phyloP scores from a whole-genome alignment of 306 rosid species.

The Vicia faba region DNA sequence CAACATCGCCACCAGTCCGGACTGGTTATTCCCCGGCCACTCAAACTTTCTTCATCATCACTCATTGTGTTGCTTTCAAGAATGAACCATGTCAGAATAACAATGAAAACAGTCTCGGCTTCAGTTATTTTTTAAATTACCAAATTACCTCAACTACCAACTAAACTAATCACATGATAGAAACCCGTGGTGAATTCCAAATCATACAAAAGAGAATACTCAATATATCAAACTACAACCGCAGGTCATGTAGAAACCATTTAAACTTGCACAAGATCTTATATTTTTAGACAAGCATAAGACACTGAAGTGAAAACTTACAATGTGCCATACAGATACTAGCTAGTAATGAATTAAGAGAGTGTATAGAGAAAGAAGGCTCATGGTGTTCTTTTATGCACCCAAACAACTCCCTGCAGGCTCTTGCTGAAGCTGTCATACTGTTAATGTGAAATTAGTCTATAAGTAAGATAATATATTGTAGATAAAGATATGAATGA shows the following conservation, averaged over 20 bases:
- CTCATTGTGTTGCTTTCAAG: background rate
- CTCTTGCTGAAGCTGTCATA: background rate
- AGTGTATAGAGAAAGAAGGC: background rate
- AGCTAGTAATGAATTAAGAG: background rate
- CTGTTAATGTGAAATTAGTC: too few species aligned
- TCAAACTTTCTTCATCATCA: too few species aligned
- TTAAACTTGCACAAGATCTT: background rate
- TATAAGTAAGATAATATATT: too few species aligned
- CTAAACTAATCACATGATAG: background rate
- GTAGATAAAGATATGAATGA: too few species aligned
- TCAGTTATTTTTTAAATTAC: background rate
- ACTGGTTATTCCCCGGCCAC: too few species aligned
- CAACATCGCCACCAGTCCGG: too few species aligned
- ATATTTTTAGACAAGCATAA: background rate
- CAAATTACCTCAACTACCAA: background rate
- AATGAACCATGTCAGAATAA: background rate
- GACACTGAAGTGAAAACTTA: background rate
- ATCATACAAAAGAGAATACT: too few species aligned
- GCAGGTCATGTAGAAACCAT: conserved; percentile 1
- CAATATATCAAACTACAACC: too few species aligned
- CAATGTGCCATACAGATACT: background rate
- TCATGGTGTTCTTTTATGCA: background rate
- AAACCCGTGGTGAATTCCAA: too few species aligned
- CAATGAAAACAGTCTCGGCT: background rate
- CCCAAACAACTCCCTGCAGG: background rate